Base-by-base conservation (phyloP, 1,284 basidiomycete species). In the Bjerkandera adusta region DNA sequence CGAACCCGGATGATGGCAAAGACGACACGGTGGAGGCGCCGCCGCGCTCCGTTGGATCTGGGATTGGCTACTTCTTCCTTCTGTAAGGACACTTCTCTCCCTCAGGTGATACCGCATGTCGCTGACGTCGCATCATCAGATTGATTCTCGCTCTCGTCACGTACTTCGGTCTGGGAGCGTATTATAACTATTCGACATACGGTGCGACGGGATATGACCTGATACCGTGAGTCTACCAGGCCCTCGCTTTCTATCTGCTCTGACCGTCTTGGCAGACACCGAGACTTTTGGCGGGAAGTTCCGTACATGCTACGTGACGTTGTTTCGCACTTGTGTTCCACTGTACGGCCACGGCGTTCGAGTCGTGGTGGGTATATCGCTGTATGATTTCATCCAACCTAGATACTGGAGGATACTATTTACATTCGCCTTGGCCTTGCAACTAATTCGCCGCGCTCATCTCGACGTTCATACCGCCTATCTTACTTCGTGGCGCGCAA, bases 211-310 rank as follows among this genome's bases (percentile, higher is more conserved):
- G 89, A 11, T 67, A 72, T 60, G 89, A 92, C 63, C 73, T 92
- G 43, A 82, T 92, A 61, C 89, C 88, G 85, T 89, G 62, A 60
- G 84, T 30, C 47, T 36, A 38, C 20, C 33, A 15, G 30, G 36
- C 4, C 12, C 30, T 20, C 10, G 40, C 48, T 26, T 43, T 47
- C 24, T 49, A 25, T 48, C 51, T 16, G 47, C 47, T 18, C 45
- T 32, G 45, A 30, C 48, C 39, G 27, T 46, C 3, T 8, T 11
- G 20, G 35, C 54, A 91, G 89, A 50, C 89, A 92, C 65, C 85
- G 88, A 36, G 88, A 91, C 62, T 89, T 92, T 67, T 91, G 88
- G 88, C 71, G 81, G 64, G 89, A 92, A 65, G 83, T 92, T 4
- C 89, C 89, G 3, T 90, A 88, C 57, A 85, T 92, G 78, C 62